Conservation (phyloP, 1,139 yeast genomes). For the Blastobotrys indianensis region DNA sequence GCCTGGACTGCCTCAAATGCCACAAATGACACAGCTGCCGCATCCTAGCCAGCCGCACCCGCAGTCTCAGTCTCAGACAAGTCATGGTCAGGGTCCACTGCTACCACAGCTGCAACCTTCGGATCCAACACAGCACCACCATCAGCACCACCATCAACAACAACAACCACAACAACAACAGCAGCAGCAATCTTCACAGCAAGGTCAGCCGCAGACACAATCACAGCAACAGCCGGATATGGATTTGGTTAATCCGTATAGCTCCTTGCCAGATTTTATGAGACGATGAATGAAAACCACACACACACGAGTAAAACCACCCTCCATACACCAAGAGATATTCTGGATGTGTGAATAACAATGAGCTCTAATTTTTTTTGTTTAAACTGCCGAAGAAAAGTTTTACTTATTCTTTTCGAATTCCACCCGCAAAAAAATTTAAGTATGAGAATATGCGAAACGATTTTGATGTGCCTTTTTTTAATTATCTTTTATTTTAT, state of each 20-base stretch:
- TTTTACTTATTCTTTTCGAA: no score
- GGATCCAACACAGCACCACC: slow-evolving; percentile 1
- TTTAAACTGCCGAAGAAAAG: not conserved
- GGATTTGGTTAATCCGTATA: slow-evolving; percentile 4
- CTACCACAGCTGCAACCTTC: slow-evolving; percentile 4
- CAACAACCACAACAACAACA: slow-evolving; percentile 3
- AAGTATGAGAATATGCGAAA: not conserved
- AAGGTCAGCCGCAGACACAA: not conserved
- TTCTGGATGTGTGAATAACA: not conserved
- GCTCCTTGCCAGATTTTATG: slow-evolving; percentile 8
- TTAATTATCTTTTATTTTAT: not conserved
- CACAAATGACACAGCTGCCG: not conserved
- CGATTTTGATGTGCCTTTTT: slow-evolving; percentile 1
- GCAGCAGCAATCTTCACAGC: slow-evolving; percentile 1
- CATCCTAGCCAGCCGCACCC: not conserved
- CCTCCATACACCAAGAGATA: not conserved
- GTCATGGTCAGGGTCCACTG: not conserved
- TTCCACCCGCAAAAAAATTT: not conserved
- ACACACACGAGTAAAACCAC: no score
- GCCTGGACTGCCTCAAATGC: not conserved
- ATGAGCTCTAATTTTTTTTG: not conserved
- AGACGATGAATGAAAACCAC: slow-evolving; percentile 6
- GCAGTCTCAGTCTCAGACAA: no score
- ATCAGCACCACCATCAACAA: slow-evolving; percentile 3
- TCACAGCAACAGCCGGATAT: slow-evolving; percentile 1